Base-by-base conservation (phyloP, 805 yeast genomes). In the Wickerhamiella alocasiicola region DNA sequence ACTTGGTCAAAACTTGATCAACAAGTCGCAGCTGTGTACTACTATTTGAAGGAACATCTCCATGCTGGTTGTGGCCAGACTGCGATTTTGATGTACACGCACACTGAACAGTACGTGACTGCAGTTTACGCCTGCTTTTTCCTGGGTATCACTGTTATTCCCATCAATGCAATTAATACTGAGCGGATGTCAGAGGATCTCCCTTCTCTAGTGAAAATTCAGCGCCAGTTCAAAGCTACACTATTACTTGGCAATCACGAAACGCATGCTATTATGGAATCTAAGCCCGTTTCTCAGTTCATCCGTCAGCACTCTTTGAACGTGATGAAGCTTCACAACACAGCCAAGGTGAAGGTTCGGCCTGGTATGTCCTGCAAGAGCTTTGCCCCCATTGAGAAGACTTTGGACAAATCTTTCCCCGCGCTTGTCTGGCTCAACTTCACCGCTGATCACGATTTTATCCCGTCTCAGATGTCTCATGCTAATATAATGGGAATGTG, bases 71-170 rank as follows among this genome's bases (percentile, higher is more conserved):
- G 81, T 2, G 94, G 94, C 0, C 81, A 80, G 40, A 65, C 68
- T 47, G 88, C 84, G 3, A 67, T 85, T 3, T 62, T 91, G 51
- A 78, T 85, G 78, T 85, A 83, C 55, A 79, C 94, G 0, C 71
- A 88, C 34, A 75, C 85, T 1, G 95, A 87, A 43, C 97, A 91
- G 46, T 88, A 74, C 53, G 73, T 79, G 4, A 74, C 83, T 21
- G 83, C 94, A 2, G 66, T 85, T 1, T 75, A 77, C 58, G 96
- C 98, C 0, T 88, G 97, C 55, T 71, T 88, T 56, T 61, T 78
- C 42, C 71, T 85, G 40, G 95, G 95, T 43, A 54, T 84, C 4
- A 68, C 81, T 2, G 83, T 91, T 1, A 68, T 88, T 12, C 91
- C 94, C 0, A 58, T 84, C 55, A 63, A 76, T 7, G 85, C 93